Evolutionary conservation across 345 rosid genomes (phyloP).

Genomic region (Boechera retrofracta): DNA sequence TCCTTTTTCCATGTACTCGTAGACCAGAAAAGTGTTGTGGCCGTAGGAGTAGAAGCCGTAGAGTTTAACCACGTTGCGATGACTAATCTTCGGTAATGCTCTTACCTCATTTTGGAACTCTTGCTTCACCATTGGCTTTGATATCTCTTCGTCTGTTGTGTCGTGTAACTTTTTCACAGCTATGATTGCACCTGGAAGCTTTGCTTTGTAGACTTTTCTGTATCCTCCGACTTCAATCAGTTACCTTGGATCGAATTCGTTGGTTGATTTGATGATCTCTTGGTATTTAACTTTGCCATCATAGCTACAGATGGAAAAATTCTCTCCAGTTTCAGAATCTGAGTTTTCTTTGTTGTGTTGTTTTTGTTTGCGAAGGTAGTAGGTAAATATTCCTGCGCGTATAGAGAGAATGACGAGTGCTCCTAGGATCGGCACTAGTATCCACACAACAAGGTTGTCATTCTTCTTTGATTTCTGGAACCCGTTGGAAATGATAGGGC

Average conservation of each 20-base stretch:
- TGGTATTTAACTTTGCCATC: slow-evolving; percentile 38
- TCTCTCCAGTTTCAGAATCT: slow-evolving; percentile 17
- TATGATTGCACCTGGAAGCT: slow-evolving; percentile 17
- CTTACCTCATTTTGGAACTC: slow-evolving; percentile 44
- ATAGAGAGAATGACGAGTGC: slow-evolving; percentile 14
- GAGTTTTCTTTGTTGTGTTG: not conserved
- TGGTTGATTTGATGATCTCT: slow-evolving; percentile 44
- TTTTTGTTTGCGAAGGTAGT: slow-evolving; percentile 3
- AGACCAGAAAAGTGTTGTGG: slow-evolving; percentile 35
- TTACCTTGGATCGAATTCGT: slow-evolving; percentile 40
- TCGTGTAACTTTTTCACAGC: slow-evolving; percentile 47
- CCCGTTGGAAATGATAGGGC: slow-evolving; percentile 5
- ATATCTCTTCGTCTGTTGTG: slow-evolving; percentile 13
- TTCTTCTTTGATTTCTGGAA: not conserved
- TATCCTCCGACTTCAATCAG: slow-evolving; percentile 44
- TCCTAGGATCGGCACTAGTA: slow-evolving; percentile 13
- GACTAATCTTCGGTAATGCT: slow-evolving; percentile 41
- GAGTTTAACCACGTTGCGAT: slow-evolving; percentile 51
- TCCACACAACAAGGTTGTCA: not conserved
- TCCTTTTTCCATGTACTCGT: slow-evolving; percentile 46
- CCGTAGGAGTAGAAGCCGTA: slow-evolving; percentile 44
- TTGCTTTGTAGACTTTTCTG: slow-evolving; percentile 50
- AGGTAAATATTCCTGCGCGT: not conserved
- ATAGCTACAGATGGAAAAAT: slow-evolving; percentile 37
- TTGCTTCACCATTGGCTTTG: slow-evolving; percentile 26